These are phyloP conservation scores for Crucibulum laeve DNA, from an alignment of 768 basidiomycete genomes.

Conservation along the genomic window DNA sequence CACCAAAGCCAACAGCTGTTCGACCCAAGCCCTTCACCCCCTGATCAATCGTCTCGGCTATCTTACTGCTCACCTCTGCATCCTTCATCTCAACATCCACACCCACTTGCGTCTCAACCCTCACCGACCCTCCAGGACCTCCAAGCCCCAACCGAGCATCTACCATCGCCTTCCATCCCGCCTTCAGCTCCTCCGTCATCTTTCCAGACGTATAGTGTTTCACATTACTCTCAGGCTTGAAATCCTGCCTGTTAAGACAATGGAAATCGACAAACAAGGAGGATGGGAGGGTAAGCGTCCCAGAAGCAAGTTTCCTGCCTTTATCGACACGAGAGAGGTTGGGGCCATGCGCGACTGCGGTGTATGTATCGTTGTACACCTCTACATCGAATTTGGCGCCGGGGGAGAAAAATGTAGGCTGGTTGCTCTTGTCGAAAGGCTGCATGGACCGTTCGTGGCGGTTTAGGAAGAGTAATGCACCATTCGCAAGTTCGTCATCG, in stretches of 20 bases:
- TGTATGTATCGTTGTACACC: conserved; percentile 13
- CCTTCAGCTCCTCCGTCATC: not conserved
- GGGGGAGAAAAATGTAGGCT: conserved; percentile 10
- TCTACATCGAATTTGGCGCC: conserved; percentile 10
- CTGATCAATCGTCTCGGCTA: too few species aligned
- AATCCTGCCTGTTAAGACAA: not conserved
- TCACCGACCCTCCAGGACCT: not conserved
- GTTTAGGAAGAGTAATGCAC: conserved; percentile 8
- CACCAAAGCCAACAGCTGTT: too few species aligned
- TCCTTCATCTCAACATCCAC: not conserved
- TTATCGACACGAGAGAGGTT: conserved; percentile 8
- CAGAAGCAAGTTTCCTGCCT: not conserved
- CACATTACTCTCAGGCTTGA: not conserved
- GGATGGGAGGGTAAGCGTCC: not conserved
- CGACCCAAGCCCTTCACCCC: too few species aligned
- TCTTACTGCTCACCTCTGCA: too few species aligned
- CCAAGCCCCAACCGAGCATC: not conserved
- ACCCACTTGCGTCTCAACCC: not conserved
- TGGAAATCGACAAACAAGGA: not conserved
- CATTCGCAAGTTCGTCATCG: conserved; percentile 3
- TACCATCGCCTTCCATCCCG: not conserved
- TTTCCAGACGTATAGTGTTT: not conserved
- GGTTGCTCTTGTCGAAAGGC: conserved; percentile 10
- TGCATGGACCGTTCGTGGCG: conserved; percentile 14
- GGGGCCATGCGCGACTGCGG: conserved; percentile 12